phyloP scores from a whole-genome alignment of 805 yeast genomes.

The Suhomyces xylopsoci region DNA sequence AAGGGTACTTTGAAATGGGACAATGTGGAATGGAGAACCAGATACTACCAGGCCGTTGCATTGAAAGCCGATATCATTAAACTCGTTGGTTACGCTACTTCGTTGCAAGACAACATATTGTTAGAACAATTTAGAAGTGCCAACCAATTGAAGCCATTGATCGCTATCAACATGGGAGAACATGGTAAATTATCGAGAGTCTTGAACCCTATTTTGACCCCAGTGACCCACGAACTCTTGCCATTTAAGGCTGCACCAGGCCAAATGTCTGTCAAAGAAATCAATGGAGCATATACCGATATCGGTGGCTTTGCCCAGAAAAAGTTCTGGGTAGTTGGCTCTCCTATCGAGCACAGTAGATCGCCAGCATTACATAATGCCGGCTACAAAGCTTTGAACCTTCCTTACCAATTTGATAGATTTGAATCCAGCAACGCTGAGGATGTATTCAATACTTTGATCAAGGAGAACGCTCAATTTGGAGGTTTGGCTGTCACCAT shows the following conservation, averaged over 20 bases:
- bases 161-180: conserved; percentile 80
- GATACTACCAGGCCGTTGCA: conserved; percentile 63
- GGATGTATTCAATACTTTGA: conserved; percentile 52
- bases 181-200: conserved; percentile 78
- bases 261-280: conserved; percentile 63
- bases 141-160: conserved; percentile 60
- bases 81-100: conserved; percentile 74
- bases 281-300: conserved; percentile 52
- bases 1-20: conserved; percentile 62
- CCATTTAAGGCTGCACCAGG: conserved; percentile 80
- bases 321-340: conserved; percentile 73
- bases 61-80: conserved; percentile 73
- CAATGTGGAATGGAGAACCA: conserved; percentile 68
- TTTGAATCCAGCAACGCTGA: conserved; percentile 66
- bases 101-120: conserved; percentile 62
- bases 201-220: conserved; percentile 72
- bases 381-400: conserved; percentile 67
- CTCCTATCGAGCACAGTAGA: conserved; percentile 81
- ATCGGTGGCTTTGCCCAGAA: conserved; percentile 62
- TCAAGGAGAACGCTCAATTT: conserved; percentile 47
- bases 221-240: conserved; percentile 71
- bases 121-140: conserved; percentile 65
- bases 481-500: conserved; percentile 97
- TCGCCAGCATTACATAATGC: conserved; percentile 87
- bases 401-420: conserved; percentile 68